phyloP scores from a whole-genome alignment of 768 basidiomycete species.

The Mycena epipterygia region DNA sequence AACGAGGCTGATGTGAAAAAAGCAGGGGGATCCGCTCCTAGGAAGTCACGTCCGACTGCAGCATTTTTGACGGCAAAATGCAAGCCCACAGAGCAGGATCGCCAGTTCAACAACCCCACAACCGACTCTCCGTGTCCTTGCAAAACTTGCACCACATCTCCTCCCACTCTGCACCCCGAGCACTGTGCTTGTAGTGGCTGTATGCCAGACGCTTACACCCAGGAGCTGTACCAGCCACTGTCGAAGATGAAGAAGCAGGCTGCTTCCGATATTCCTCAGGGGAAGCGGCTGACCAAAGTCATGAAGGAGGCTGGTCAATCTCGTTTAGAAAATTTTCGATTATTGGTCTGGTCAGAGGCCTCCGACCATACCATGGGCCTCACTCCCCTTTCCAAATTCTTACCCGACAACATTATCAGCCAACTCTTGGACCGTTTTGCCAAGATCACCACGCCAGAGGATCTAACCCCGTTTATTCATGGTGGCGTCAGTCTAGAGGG shows the following conservation, averaged over 20 bases:
- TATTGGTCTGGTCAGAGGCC: neutral
- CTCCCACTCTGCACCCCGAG: neutral
- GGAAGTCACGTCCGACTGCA: neutral
- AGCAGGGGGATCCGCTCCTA: neutral
- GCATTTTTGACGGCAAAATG: constrained; percentile 1
- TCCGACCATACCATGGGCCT: neutral
- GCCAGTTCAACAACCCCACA: neutral
- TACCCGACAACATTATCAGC: neutral
- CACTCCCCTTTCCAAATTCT: constrained; percentile 5
- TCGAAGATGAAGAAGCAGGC: neutral
- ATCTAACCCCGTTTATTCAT: neutral
- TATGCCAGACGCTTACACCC: neutral
- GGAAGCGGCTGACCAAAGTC: constrained; percentile 2
- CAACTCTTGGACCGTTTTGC: constrained; percentile 16
- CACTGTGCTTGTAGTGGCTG: constrained; percentile 6
- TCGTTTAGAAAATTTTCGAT: constrained; percentile 1
- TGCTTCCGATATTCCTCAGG: neutral
- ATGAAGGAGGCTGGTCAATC: neutral
- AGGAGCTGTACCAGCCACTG: neutral
- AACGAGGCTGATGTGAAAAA: neutral
- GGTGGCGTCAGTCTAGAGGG: neutral
- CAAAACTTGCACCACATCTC: neutral
- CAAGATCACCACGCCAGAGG: neutral
- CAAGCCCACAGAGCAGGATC: constrained; percentile 9
- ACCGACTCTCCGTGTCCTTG: neutral